Percentiles rank a stretch among this genome's conserved stretches.
Evolutionary conservation across 441 rosid species (phyloP).

Genomic region (Populus hybrid): DNA sequence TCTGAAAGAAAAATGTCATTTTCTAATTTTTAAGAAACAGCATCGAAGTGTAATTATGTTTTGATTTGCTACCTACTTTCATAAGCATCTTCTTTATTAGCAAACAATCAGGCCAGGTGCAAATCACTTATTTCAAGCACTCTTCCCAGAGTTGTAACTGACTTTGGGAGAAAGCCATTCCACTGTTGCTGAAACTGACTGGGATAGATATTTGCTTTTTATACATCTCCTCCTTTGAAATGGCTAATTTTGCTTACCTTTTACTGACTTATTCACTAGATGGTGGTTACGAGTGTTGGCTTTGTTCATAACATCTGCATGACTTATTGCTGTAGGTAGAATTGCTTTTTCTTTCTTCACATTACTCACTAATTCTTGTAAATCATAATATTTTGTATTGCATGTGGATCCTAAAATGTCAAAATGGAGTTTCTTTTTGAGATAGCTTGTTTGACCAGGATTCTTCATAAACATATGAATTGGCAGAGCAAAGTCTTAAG

Average conservation of each 20-base stretch:
- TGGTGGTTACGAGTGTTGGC: neutral
- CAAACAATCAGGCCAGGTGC: neutral
- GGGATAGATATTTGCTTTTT: neutral
- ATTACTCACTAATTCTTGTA: neutral
- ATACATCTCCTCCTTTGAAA: neutral
- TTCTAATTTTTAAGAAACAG: neutral
- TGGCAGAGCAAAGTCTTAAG: neutral
- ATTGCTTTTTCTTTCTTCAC: neutral
- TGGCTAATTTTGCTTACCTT: neutral
- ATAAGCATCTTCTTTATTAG: neutral
- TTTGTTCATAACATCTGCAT: neutral
- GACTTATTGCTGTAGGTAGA: conserved; percentile 6
- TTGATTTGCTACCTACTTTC: neutral
- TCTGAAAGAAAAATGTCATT: neutral
- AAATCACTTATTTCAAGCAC: neutral
- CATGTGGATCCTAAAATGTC: neutral
- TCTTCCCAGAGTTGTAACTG: neutral
- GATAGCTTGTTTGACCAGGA: neutral
- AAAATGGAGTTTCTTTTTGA: neutral
- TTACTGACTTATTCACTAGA: neutral
- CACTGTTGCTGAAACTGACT: neutral
- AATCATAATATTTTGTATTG: neutral
- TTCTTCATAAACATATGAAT: neutral
- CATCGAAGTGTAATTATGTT: neutral
- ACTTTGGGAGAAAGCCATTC: neutral